Base-by-base conservation (phyloP, 2,329 filamentous ascomycete species). In the Didymella segeticola region DNA sequence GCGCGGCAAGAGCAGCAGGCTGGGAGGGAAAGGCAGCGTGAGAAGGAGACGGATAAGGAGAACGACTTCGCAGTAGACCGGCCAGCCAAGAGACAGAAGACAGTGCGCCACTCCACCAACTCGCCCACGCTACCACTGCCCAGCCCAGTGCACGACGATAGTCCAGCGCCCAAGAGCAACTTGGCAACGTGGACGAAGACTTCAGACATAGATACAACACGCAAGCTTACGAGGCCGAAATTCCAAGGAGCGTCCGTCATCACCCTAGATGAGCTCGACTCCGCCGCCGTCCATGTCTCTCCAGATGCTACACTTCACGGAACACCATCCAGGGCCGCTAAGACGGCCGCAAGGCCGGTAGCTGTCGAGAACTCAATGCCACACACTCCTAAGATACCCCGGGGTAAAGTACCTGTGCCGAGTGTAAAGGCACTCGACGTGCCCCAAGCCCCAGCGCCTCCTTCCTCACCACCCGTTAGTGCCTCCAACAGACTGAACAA, bases 51-150 rank as follows among this genome's bases (percentile, higher is more conserved):
- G 8, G 43, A 29, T 29, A 62, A 67, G 23, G 66, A 68, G 48
- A 70, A 71, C 33, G 62, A 66, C 4, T 69, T 68, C 61, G 66
- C 66, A 6, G 63, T 65, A 12, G 74, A 71, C 25, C 64, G 74
- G 43, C 62, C 72, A 1, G 56, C 71, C 4, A 80, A 80, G 55
- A 68, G 78, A 45, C 71, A 71, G 41, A 77, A 75, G 56, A 67
- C 65, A 1, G 17, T 41, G 3, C 63, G 64, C 23, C 30, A 38
- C 15, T 39, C 45, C 1, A 41, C 50, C 3, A 47, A 37, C 2
- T 61, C 58, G 29, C 50, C 27, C 14, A 49, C 39, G 1, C 11
- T 45, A 14, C 38, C 47, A 20, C 46, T 57, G 15, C 65, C 64
- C 9, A 68, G 61, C 20, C 62, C 64, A 12, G 29, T 43, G 12